Evolutionary conservation across 1,284 basidiomycete genomes (phyloP).

Genomic region (Ganoderma multipileum): DNA sequence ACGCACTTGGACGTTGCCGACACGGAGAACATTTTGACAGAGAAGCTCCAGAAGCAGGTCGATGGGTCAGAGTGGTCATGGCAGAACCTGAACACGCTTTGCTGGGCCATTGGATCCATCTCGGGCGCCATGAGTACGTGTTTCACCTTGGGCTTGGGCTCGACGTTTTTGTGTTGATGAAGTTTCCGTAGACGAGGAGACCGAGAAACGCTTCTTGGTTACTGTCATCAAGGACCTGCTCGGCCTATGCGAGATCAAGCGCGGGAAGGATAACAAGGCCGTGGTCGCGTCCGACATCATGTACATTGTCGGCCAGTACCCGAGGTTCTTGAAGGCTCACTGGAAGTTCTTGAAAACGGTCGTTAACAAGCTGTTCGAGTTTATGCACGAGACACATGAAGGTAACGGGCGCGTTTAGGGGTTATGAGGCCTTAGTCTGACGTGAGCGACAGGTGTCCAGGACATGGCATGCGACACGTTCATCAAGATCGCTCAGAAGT

Average conservation of each 20-base stretch:
- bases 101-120: conserved; percentile 99
- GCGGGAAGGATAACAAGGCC: conserved; percentile 99
- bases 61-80: conserved; percentile 99
- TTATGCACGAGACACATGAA: conserved; percentile 99
- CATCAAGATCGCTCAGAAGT: conserved; percentile 99
- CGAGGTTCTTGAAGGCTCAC: conserved; percentile 98
- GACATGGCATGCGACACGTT: conserved; percentile 99
- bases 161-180: conserved; percentile 23
- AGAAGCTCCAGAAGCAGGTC: conserved; percentile 97
- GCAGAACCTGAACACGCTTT: conserved; percentile 99
- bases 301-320: conserved; percentile 99
- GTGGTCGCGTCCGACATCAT: conserved; percentile 99
- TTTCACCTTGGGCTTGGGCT: conserved; percentile 6
- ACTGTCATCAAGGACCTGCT: conserved; percentile 99
- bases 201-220: conserved; percentile 98
- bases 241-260: conserved; percentile 97
- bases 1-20: conserved; percentile 97
- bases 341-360: conserved; percentile 99
- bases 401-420: conserved; percentile 51
- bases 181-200: conserved; percentile 83
- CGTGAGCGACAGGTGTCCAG: conserved; percentile 78
- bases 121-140: conserved; percentile 97
- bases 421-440: conserved; percentile 21
- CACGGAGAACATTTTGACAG: conserved; percentile 96
- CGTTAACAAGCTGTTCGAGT: conserved; percentile 99